A percentile compares a stretch with the other conserved stretches of the same genome.
Evolutionary conservation across 2,329 filamentous ascomycete genomes (phyloP).

Genomic region (Claviceps capensis): DNA sequence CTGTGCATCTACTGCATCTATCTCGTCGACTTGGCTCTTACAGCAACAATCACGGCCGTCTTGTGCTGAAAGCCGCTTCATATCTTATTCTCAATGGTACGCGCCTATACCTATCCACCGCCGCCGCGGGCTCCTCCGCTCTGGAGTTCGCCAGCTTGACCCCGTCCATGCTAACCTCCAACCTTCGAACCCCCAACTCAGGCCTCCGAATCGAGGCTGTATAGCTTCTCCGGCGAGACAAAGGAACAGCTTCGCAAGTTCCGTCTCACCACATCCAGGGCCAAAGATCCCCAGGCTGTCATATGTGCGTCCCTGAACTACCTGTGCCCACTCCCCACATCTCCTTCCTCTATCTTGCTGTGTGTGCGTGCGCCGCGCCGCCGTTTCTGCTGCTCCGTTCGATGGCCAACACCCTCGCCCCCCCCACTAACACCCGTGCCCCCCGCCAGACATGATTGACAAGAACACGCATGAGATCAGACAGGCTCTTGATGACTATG

Average conservation of each 20-base stretch:
- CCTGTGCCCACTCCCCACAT: slow-evolving; percentile 11
- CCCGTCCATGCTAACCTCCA: not conserved
- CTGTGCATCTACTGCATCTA: not conserved
- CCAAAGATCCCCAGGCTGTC: slow-evolving; percentile 75
- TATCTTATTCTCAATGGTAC: not conserved
- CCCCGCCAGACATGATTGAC: slow-evolving; percentile 67
- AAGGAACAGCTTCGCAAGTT: slow-evolving; percentile 89
- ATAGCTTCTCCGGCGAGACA: slow-evolving; percentile 84
- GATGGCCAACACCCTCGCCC: not conserved
- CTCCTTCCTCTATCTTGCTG: not conserved
- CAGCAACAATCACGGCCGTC: not conserved
- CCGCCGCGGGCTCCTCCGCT: not conserved
- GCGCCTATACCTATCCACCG: not conserved
- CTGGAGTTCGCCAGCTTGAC: not conserved
- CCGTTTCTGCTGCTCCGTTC: no score
- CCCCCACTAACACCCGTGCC: no score
- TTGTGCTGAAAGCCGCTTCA: not conserved
- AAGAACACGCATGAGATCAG: slow-evolving; percentile 81
- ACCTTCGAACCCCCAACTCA: slow-evolving; percentile 5
- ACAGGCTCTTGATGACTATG: slow-evolving; percentile 38
- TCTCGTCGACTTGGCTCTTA: not conserved
- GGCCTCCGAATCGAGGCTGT: slow-evolving; percentile 72
- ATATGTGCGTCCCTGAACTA: slow-evolving; percentile 51
- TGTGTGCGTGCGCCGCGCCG: not conserved
- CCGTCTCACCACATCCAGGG: slow-evolving; percentile 75